These are phyloP conservation scores for Phialemoniopsis sp. DNA, from an alignment of 2,329 filamentous ascomycete species.

Conservation along the genomic window DNA sequence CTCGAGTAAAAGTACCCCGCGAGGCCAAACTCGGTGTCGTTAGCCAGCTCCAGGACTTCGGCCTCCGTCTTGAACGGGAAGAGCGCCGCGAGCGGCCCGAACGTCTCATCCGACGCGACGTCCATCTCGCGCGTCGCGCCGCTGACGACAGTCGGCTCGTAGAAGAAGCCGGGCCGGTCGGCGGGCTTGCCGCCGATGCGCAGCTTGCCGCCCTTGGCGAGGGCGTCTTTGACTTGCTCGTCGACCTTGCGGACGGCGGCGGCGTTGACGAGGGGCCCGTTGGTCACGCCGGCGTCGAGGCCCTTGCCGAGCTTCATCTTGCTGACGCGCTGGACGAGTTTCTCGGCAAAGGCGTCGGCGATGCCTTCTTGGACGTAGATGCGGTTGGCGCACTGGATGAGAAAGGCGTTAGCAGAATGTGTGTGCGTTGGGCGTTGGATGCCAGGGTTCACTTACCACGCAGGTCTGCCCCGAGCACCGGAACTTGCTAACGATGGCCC, in stretches of 20 bases:
- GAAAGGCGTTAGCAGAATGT: no score
- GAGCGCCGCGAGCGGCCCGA: conserved; percentile 12
- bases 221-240: conserved; percentile 12
- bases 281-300: conserved; percentile 5
- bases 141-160: conserved; percentile 66
- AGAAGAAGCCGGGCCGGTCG: conserved; percentile 57
- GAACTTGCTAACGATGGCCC: conserved; percentile 34
- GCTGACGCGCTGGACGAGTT: conserved; percentile 10
- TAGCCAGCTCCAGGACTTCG: conserved; percentile 25
- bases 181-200: conserved; percentile 41
- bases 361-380: conserved; percentile 15
- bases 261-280: conserved; percentile 12
- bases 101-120: conserved; percentile 13
- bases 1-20: conserved; percentile 18
- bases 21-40: conserved; percentile 26
- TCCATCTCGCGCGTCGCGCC: conserved; percentile 27
- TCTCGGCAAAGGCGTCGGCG: conserved; percentile 10
- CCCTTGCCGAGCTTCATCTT: conserved; percentile 7
- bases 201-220: conserved; percentile 12
- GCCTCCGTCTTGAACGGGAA: conserved; percentile 21
- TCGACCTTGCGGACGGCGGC: conserved; percentile 11
- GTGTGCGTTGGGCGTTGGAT: no score
- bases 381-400: conserved; percentile 22
- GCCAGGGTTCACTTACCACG: no score
- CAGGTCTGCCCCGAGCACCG: conserved; percentile 53